Evolutionary conservation across 176 grass and related monocot species (phyloP).

Genomic region (Puccinellia tenuiflora): DNA sequence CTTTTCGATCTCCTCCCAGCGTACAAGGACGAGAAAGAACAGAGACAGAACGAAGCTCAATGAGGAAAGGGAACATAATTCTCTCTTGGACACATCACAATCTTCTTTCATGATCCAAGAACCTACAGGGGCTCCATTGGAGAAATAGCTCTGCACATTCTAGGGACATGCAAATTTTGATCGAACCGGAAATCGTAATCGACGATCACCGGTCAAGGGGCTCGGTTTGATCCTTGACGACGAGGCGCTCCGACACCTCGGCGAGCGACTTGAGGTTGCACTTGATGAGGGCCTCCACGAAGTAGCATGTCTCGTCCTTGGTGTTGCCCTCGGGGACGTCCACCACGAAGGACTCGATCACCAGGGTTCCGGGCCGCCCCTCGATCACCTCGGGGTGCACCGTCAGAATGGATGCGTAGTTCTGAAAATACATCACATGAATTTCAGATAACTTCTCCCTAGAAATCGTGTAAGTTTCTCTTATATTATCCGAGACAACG

Average conservation of each 20-base stretch:
- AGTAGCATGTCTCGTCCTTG: slow-evolving; percentile 88
- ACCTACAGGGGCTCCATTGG: slow-evolving; percentile 32
- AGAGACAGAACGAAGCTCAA: neutral
- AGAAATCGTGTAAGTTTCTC: neutral
- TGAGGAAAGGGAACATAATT: neutral
- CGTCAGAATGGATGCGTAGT: slow-evolving; percentile 88
- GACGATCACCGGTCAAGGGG: slow-evolving; percentile 39
- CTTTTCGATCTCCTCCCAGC: neutral
- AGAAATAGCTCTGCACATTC: slow-evolving; percentile 33
- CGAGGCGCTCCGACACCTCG: slow-evolving; percentile 69
- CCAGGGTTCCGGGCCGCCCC: slow-evolving; percentile 63
- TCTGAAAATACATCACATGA: slow-evolving; percentile 41
- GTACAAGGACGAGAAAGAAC: slow-evolving; percentile 20
- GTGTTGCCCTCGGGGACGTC: slow-evolving; percentile 90
- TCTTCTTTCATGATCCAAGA: slow-evolving; percentile 29
- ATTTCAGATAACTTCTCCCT: neutral
- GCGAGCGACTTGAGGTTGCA: slow-evolving; percentile 98
- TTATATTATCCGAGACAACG: slow-evolving; percentile 6
- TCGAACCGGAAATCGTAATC: neutral
- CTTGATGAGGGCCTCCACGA: slow-evolving; percentile 82
- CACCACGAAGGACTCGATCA: slow-evolving; percentile 85
- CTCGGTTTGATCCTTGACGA: slow-evolving; percentile 55
- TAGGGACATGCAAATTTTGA: neutral
- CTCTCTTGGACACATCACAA: slow-evolving; percentile 11
- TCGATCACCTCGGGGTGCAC: slow-evolving; percentile 91